A percentile compares a stretch with the other conserved stretches of the same genome.
Evolutionary conservation across 2,329 filamentous ascomycete species (phyloP).

Genomic region (Fusarium odoratissimum): DNA sequence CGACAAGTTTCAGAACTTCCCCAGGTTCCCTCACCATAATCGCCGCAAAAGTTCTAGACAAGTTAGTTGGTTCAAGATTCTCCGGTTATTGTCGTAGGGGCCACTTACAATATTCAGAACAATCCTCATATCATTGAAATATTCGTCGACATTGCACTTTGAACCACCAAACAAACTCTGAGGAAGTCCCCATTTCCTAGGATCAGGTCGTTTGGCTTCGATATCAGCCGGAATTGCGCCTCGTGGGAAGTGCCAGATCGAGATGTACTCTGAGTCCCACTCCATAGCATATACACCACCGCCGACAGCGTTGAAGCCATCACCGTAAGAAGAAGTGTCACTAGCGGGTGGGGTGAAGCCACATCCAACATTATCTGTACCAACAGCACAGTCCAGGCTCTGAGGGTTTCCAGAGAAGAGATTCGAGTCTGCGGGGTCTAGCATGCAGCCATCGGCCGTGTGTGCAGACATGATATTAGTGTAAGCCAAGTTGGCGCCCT

Average conservation of each 20-base stretch:
- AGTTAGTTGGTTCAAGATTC: neutral
- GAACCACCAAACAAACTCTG: slow-evolving; percentile 74
- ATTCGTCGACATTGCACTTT: slow-evolving; percentile 72
- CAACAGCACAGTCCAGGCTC: slow-evolving; percentile 53
- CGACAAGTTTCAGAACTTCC: slow-evolving; percentile 53
- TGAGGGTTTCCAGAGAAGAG: slow-evolving; percentile 45
- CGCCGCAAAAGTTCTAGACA: slow-evolving; percentile 76
- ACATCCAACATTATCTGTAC: slow-evolving; percentile 56
- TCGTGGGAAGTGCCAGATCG: slow-evolving; percentile 82
- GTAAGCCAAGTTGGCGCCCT: slow-evolving; percentile 73
- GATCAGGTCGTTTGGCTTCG: slow-evolving; percentile 66
- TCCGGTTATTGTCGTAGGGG: neutral
- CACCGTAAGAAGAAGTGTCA: slow-evolving; percentile 65
- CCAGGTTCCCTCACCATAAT: slow-evolving; percentile 71
- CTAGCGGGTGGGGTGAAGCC: slow-evolving; percentile 54
- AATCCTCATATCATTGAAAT: slow-evolving; percentile 77
- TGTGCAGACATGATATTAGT: slow-evolving; percentile 72
- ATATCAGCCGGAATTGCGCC: slow-evolving; percentile 74
- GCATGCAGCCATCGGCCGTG: slow-evolving; percentile 56
- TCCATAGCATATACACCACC: slow-evolving; percentile 78
- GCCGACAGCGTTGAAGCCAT: slow-evolving; percentile 72
- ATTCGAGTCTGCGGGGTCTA: slow-evolving; percentile 34
- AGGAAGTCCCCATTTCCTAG: slow-evolving; percentile 75
- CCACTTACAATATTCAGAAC: slow-evolving; percentile 72
- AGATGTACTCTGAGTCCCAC: slow-evolving; percentile 76